phyloP scores from a whole-genome alignment of 2,329 filamentous ascomycete species.

The Coniochaeta sp. region DNA sequence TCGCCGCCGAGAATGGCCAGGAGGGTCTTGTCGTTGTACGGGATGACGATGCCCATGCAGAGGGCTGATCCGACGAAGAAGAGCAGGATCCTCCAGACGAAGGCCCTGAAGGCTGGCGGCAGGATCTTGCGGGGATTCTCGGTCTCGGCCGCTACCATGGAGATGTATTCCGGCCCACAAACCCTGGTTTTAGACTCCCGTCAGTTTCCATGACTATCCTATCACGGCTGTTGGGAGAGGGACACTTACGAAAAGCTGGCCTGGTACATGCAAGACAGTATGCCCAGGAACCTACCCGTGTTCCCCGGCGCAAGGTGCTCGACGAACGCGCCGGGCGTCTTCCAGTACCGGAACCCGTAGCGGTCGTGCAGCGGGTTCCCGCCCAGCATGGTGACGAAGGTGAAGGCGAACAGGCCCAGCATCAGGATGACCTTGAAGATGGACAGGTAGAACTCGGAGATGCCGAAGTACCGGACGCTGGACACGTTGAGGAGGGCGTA shows the following conservation, averaged over 20 bases:
- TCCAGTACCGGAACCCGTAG: conserved; percentile 30
- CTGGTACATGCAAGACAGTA: conserved; percentile 51
- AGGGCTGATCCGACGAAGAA: conserved; percentile 64
- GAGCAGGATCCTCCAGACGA: conserved; percentile 57
- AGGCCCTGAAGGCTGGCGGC: conserved; percentile 57
- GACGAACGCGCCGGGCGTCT: conserved; percentile 45
- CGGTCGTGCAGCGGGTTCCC: conserved; percentile 32
- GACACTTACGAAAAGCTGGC: conserved; percentile 27
- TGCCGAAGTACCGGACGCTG: conserved; percentile 34
- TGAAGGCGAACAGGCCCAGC: conserved; percentile 24
- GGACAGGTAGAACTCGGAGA: conserved; percentile 38
- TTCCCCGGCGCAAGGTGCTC: conserved; percentile 43
- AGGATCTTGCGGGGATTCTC: conserved; percentile 51
- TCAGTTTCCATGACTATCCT: conserved; percentile 24
- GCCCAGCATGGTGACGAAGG: conserved; percentile 36
- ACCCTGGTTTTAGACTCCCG: conserved; percentile 53
- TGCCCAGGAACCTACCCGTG: conserved; percentile 55
- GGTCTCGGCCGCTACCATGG: conserved; percentile 43
- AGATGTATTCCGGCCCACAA: conserved; percentile 54
- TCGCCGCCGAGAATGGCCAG: conserved; percentile 42
- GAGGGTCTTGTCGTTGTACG: conserved; percentile 51
- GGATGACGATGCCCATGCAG: conserved; percentile 53
- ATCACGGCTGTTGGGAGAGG: conserved; percentile 8
- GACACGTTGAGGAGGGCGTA: conserved; percentile 34
- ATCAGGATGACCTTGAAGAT: conserved; percentile 30